Base-by-base conservation (phyloP, 139 green algal species). In the Microglena sp. region DNA sequence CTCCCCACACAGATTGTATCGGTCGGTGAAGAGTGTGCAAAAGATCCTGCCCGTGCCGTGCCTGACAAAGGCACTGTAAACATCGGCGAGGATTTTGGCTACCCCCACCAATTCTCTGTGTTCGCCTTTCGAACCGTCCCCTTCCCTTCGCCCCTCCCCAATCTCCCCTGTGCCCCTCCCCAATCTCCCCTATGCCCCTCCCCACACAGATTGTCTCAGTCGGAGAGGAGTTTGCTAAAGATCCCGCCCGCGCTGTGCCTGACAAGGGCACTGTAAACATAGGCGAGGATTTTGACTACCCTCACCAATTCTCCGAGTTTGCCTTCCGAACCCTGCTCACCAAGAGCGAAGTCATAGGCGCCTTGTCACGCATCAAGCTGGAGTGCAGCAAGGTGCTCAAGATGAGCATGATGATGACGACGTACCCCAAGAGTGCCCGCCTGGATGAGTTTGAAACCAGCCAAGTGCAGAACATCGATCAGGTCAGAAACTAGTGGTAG, bases 361-460 rank as follows among this genome's bases (percentile, higher is more conserved):
- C 46, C 5, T n/a, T 58, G 18, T 50, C 40, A 50, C 40, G 40
- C 40, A 18, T 50, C 18, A 18, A 74, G n/a, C 63, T 68, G 34
- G 80, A 83, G 69, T 78, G 67, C 58, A 61, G 69, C 66, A 86
- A 84, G 82, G 77, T 86, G 26, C 32, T 66, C 27, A 85, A 83
- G 74, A 87, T 89, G 82, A 76, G 59, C 67, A 57, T 91, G 27
- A 90, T 88, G 67, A 77, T 69, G 59, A 82, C 67, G 5, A 62
- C 81, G 57, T 78, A 77, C 68, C 81, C 80, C 72, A 94, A 94
- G 79, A 82, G 69, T 33, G 33, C 54, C 4, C 72, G 81, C 1
- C 66, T 90, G 64, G 85, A 94, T n/a, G 87, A 94, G 71, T 86
- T 91, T 64, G 83, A 94, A 68, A 75, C 88, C 75, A 54, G 67